Evolutionary conservation across 2,329 filamentous ascomycete genomes (phyloP).

Genomic region (Paracoccidioides brasiliensis): DNA sequence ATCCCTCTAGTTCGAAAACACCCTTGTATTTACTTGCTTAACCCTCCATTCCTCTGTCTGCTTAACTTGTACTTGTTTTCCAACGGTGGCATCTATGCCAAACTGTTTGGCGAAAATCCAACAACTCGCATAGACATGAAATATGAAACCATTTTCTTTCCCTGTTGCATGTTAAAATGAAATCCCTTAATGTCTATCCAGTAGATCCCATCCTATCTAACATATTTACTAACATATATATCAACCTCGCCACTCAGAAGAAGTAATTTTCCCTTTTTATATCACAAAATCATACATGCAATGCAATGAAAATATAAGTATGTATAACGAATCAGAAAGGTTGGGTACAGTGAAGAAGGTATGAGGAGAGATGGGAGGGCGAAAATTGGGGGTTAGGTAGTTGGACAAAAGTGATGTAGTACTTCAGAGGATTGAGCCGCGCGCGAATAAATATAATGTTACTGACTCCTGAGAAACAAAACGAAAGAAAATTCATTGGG

Average conservation of each 20-base stretch:
- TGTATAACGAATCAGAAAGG: not conserved
- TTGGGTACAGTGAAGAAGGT: not conserved
- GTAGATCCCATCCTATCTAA: not conserved
- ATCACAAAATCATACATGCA: not conserved
- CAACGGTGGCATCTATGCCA: too few relatives aligned
- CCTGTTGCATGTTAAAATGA: not conserved
- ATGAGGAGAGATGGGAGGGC: not conserved
- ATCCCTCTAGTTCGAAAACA: too few relatives aligned
- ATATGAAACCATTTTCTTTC: not conserved
- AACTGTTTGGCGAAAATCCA: too few relatives aligned
- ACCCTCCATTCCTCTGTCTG: too few relatives aligned
- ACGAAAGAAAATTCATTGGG: not conserved
- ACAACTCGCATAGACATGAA: not conserved
- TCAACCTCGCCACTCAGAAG: not conserved
- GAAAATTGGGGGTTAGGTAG: not conserved
- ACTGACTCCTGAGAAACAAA: not conserved
- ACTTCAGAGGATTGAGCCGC: not conserved
- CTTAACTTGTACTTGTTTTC: too few relatives aligned
- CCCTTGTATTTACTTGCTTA: too few relatives aligned
- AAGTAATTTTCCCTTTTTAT: not conserved
- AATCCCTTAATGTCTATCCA: not conserved
- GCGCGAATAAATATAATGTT: not conserved
- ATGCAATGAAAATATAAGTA: not conserved
- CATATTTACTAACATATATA: not conserved
- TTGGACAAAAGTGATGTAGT: not conserved